Evolutionary conservation across 2,329 filamentous ascomycete genomes (phyloP).

Genomic region (Furcasterigmium furcatum): DNA sequence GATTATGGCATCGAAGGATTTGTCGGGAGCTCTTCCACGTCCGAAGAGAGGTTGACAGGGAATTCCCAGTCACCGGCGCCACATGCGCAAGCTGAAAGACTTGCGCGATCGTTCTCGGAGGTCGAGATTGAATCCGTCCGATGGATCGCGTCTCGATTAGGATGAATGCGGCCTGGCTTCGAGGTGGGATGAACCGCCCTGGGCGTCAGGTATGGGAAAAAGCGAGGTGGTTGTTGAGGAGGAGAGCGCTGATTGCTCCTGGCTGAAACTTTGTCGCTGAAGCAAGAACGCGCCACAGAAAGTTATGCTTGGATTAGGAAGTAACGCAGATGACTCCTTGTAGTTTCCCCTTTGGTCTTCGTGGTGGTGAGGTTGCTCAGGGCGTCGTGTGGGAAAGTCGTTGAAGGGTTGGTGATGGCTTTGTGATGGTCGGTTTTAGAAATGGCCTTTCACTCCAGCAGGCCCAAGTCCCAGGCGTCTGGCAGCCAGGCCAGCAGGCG

Average conservation of each 20-base stretch:
- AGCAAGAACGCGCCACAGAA: no score
- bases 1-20: conserved; percentile 2
- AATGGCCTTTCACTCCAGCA: not conserved
- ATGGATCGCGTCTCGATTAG: no score
- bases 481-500: not conserved
- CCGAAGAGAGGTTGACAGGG: not conserved
- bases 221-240: not conserved
- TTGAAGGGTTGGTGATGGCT: not conserved
- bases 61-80: conserved; percentile 12
- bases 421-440: not conserved
- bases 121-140: not conserved
- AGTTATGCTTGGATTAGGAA: no score
- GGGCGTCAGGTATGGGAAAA: not conserved
- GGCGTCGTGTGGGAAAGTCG: not conserved
- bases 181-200: no score
- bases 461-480: not conserved
- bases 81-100: conserved; percentile 8
- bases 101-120: conserved; percentile 5
- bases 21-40: not conserved
- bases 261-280: no score
- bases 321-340: no score
- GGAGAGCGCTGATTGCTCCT: no score
- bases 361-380: not conserved
- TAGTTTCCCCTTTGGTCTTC: no score
- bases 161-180: no score